phyloP scores from a whole-genome alignment of 208 protist species.

The Leishmania martiniquensis region DNA sequence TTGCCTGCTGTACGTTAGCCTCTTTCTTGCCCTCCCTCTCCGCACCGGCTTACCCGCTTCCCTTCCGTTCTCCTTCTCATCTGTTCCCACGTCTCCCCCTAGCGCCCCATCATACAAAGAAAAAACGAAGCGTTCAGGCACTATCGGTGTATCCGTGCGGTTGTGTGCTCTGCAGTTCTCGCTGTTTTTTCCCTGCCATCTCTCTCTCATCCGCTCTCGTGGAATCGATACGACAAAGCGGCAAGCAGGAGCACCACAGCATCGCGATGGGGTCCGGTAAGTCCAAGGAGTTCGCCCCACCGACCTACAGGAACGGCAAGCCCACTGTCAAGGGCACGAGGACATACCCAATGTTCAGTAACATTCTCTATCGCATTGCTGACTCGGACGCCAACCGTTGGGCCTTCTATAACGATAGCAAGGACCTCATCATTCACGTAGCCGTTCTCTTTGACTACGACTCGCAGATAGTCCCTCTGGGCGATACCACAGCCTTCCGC shows the following conservation, averaged over 20 bases:
- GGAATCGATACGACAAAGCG: not conserved
- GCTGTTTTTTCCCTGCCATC: conserved; percentile 1
- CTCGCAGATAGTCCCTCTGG: conserved; percentile 74
- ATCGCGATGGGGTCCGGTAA: conserved; percentile 41
- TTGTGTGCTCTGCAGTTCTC: conserved; percentile 5
- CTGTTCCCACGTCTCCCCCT: no score
- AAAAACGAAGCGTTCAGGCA: not conserved
- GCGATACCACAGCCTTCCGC: conserved; percentile 67
- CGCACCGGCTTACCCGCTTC: not conserved
- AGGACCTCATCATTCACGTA: conserved; percentile 72
- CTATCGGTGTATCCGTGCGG: not conserved
- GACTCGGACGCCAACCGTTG: conserved; percentile 56
- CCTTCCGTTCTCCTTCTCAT: not conserved
- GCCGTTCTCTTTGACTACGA: conserved; percentile 88
- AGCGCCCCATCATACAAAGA: not conserved
- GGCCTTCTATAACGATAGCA: conserved; percentile 87
- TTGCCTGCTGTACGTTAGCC: not conserved
- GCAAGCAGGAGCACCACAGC: no score
- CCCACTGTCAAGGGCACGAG: conserved; percentile 52
- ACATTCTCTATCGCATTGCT: conserved; percentile 67
- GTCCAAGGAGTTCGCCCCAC: conserved; percentile 18
- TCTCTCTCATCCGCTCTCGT: not conserved
- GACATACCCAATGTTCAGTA: conserved; percentile 78
- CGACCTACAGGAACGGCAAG: conserved; percentile 61
- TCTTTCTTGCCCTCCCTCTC: not conserved